Evolutionary conservation across 192 early-diverging fungal genomes (phyloP), one percentile per base, ranked within the genome.

Genomic region (Coemansia sp.): DNA sequence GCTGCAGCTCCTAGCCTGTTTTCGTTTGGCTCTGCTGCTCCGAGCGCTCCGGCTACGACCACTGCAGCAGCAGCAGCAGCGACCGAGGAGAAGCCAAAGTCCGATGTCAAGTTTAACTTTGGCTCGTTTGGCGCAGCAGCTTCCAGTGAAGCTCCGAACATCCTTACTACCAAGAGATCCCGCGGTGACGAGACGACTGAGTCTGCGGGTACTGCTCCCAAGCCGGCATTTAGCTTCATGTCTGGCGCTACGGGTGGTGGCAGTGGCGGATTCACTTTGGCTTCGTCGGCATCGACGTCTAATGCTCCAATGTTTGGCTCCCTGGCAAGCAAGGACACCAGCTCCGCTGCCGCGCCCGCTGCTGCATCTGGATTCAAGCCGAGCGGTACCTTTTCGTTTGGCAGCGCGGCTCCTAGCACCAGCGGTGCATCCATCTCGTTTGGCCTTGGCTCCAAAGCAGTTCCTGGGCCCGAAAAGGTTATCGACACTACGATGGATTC

Each of bases 401-500:
- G 48, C 38, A 68, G 36, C 2, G 19, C 61, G 17, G 23, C 65
- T 25, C 58, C 50, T 45, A 41, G 64, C 31, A 32, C 15, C 5
- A 32, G 55, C 12, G 15, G 29, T 31, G 29, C 53, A 5, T 15
- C 60, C 1, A 55, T 70, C 19, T 64, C 67, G 17, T 75, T 72
- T 65, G 68, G 70, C 6, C 36, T 61, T 34, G 32, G 37, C 5
- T 32, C 51, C 32, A 69, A 57, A 15, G 29, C 58, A 7, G 31
- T 41, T 37, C 44, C 67, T 2, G 58, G 63, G 7, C 78, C 78
- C 0, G 45, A 37, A 27, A 81, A 76, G 68, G 67, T 68, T 1
- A 42, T 81, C 10, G 78, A 81, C 36, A 51, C 73, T 45, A 77
- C 75, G 11, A 67, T 39, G 21, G 45, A 62, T 42, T 38, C 44